Percentiles rank a stretch among this genome's conserved stretches.
Conservation (phyloP, 2,329 filamentous ascomycete species). For the Leptographium galeiforme region DNA sequence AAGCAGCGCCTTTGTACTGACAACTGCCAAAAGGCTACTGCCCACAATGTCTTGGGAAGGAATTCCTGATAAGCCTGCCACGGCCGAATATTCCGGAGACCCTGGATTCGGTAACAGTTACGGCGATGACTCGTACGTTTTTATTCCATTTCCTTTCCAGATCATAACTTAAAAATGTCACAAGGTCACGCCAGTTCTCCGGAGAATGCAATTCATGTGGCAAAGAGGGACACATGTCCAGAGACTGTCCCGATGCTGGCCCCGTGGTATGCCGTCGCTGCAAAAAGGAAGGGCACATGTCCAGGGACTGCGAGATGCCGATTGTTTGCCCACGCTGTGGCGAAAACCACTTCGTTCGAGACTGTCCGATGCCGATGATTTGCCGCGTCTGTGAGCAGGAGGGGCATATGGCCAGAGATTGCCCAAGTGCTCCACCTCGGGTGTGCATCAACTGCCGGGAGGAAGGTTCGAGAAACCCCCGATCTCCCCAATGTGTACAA, state of each 20-base stretch:
- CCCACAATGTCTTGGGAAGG: neutral
- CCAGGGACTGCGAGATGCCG: slow-evolving; percentile 46
- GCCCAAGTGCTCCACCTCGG: slow-evolving; percentile 37
- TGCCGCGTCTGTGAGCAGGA: slow-evolving; percentile 28
- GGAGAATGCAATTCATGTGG: slow-evolving; percentile 26
- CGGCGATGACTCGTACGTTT: neutral
- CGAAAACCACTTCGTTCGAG: slow-evolving; percentile 36
- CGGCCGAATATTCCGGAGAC: neutral
- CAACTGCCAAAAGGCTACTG: neutral
- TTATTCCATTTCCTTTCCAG: neutral
- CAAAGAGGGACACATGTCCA: slow-evolving; percentile 36
- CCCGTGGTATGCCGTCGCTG: slow-evolving; percentile 24
- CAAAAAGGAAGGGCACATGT: slow-evolving; percentile 37
- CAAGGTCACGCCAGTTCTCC: slow-evolving; percentile 31
- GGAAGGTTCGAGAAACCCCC: slow-evolving; percentile 32
- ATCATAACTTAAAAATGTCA: too few species aligned
- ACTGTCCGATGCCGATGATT: slow-evolving; percentile 29
- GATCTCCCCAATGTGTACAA: too few species aligned
- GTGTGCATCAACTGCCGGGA: slow-evolving; percentile 49
- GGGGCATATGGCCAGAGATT: slow-evolving; percentile 40
- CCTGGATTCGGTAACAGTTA: neutral
- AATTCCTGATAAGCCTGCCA: neutral
- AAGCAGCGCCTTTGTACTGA: neutral
- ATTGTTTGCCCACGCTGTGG: slow-evolving; percentile 30
- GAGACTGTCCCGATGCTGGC: slow-evolving; percentile 32